Percentiles rank a stretch among this genome's conserved stretches.
Conservation (phyloP, 2,329 filamentous ascomycete species). For the Arachnomyces sp. region DNA sequence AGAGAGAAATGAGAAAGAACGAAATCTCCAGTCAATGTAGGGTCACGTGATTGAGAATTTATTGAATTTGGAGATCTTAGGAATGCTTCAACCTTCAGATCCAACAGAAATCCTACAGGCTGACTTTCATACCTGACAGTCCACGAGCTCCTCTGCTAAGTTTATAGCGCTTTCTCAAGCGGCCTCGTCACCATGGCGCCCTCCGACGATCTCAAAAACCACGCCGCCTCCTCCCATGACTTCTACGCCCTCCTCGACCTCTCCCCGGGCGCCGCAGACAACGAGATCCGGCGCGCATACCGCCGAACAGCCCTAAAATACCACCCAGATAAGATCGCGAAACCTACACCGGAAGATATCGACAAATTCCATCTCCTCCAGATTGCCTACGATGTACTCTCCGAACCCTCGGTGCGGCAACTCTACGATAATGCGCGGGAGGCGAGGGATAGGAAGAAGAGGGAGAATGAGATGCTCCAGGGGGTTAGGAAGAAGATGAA, state of each 20-base stretch:
- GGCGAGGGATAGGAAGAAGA: constrained; percentile 59
- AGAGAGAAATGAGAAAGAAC: too few relatives aligned
- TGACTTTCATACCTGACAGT: too few relatives aligned
- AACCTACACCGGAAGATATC: constrained; percentile 56
- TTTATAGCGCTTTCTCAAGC: not conserved
- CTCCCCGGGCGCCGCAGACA: constrained; percentile 53
- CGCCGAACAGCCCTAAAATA: constrained; percentile 78
- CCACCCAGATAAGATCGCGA: constrained; percentile 84
- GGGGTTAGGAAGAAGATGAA: constrained; percentile 66
- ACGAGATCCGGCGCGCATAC: constrained; percentile 77
- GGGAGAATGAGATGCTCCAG: constrained; percentile 65
- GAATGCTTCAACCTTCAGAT: too few relatives aligned
- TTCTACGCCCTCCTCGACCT: constrained; percentile 71
- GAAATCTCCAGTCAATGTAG: too few relatives aligned
- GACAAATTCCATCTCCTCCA: constrained; percentile 79
- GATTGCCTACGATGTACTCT: constrained; percentile 76
- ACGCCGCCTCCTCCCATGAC: constrained; percentile 56
- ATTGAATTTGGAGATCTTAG: too few relatives aligned
- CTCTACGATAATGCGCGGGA: constrained; percentile 71
- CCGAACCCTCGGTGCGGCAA: constrained; percentile 59
- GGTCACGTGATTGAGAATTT: too few relatives aligned
- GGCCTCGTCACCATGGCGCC: constrained; percentile 22
- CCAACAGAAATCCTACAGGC: too few relatives aligned
- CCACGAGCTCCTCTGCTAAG: too few relatives aligned
- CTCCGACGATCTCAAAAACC: constrained; percentile 44